Evolutionary conservation across 2,329 filamentous ascomycete genomes (phyloP).

Genomic region (Monosporascus sp.): DNA sequence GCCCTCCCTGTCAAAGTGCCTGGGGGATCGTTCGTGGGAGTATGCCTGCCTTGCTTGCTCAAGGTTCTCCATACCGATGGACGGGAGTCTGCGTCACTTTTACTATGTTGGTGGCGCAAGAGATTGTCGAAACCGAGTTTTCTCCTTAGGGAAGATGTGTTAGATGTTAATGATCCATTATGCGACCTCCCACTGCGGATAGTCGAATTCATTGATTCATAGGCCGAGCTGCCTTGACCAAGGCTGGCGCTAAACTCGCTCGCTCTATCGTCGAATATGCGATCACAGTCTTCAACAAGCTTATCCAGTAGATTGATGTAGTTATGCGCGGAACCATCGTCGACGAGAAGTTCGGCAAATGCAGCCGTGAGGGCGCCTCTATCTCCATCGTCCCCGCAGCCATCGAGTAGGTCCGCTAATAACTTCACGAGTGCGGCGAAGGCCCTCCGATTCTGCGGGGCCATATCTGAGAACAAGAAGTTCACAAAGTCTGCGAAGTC

Average conservation of each 20-base stretch:
- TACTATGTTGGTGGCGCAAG: conserved; percentile 76
- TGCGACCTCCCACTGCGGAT: conserved; percentile 57
- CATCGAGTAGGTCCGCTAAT: conserved; percentile 80
- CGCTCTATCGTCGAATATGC: conserved; percentile 67
- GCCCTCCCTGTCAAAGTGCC: conserved; percentile 53
- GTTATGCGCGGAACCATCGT: conserved; percentile 69
- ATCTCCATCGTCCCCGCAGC: conserved; percentile 86
- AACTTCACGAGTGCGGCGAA: conserved; percentile 81
- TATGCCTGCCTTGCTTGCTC: conserved; percentile 69
- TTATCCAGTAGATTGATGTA: conserved; percentile 87
- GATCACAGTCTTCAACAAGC: conserved; percentile 82
- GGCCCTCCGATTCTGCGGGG: conserved; percentile 67
- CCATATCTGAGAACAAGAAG: conserved; percentile 60
- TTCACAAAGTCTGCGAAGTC: conserved; percentile 70
- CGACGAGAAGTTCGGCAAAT: conserved; percentile 81
- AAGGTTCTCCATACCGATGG: conserved; percentile 81
- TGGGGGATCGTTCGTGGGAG: conserved; percentile 41
- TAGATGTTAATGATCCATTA: conserved; percentile 75
- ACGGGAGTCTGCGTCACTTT: conserved; percentile 62
- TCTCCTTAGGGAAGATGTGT: conserved; percentile 77
- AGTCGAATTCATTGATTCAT: conserved; percentile 57
- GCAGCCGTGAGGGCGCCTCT: conserved; percentile 81
- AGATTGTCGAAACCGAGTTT: conserved; percentile 78
- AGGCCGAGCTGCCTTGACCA: conserved; percentile 40
- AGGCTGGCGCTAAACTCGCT: conserved; percentile 31